Evolutionary conservation across 371 early-diverging fungal genomes (phyloP).

Genomic region (Blastocladiella emersonii): DNA sequence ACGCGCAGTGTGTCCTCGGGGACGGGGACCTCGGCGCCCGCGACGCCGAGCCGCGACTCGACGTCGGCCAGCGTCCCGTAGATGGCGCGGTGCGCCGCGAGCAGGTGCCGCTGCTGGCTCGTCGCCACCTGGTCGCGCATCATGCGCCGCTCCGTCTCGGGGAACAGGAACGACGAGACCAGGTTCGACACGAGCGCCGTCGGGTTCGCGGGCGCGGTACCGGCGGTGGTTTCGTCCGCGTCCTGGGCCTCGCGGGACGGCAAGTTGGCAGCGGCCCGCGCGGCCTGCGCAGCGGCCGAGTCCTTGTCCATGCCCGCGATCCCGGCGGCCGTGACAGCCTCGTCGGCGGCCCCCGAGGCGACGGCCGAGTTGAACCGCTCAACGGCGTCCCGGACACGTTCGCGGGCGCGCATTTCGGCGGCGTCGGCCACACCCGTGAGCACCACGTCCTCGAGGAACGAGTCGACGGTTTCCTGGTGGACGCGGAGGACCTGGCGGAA

Average conservation of each 20-base stretch:
- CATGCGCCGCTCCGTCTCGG: slow-evolving; percentile 26
- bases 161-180: slow-evolving; percentile 34
- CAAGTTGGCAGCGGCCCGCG: too few species aligned
- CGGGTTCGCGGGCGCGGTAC: background rate
- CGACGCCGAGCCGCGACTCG: background rate
- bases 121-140: slow-evolving; percentile 21
- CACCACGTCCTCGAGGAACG: slow-evolving; percentile 30
- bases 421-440: slow-evolving; percentile 16
- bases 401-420: slow-evolving; percentile 19
- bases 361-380: too few species aligned
- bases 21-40: background rate
- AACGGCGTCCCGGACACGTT: slow-evolving; percentile 22
- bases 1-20: background rate
- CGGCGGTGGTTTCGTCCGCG: slow-evolving; percentile 8
- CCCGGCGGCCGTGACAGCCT: background rate
- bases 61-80: background rate
- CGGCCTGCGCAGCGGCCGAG: slow-evolving; percentile 10
- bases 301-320: slow-evolving; percentile 9
- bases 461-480: slow-evolving; percentile 34
- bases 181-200: slow-evolving; percentile 19
- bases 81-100: slow-evolving; percentile 24
- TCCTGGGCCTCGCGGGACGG: background rate
- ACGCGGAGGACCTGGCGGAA: slow-evolving; percentile 32
- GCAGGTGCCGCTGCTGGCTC: slow-evolving; percentile 23
- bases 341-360: too few species aligned